Conservation (phyloP, 805 yeast genomes). For the Candida verbasci region DNA sequence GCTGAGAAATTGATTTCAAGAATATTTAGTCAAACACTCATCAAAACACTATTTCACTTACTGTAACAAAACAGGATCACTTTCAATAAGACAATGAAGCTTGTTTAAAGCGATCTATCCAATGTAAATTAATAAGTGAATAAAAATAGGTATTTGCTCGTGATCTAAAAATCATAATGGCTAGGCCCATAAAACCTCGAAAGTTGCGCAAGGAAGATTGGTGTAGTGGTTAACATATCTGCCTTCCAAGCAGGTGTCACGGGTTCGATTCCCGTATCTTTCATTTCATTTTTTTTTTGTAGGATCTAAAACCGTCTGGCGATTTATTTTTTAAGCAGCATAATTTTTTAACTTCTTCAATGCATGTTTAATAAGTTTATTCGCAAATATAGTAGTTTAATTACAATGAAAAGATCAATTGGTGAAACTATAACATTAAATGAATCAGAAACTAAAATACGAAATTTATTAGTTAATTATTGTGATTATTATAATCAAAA, state of each 20-base stretch:
- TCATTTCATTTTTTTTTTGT: slow-evolving; percentile 32
- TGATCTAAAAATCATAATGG: no score
- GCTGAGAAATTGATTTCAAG: no score
- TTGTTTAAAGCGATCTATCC: no score
- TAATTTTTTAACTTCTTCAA: no score
- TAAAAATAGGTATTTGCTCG: no score
- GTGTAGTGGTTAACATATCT: slow-evolving; percentile 90
- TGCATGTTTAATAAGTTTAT: slow-evolving; percentile 5
- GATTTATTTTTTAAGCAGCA: slow-evolving; percentile 1
- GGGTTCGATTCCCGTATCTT: slow-evolving; percentile 94
- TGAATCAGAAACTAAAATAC: slow-evolving; percentile 40
- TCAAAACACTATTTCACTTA: no score
- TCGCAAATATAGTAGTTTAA: background rate
- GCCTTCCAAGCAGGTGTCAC: slow-evolving; percentile 93
- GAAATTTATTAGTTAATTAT: slow-evolving; percentile 37
- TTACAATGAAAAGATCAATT: slow-evolving; percentile 16
- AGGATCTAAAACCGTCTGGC: no score
- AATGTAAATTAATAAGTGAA: no score
- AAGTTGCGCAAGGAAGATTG: slow-evolving; percentile 75
- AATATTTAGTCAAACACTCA: no score
- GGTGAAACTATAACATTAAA: slow-evolving; percentile 27
- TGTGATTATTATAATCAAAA: slow-evolving; percentile 31
- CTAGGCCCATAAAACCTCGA: no score
- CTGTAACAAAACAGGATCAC: no score
- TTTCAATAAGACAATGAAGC: no score